Evolutionary conservation across 108 stramenopile species (phyloP).

Genomic region (Chaetoceros tenuissimus): DNA sequence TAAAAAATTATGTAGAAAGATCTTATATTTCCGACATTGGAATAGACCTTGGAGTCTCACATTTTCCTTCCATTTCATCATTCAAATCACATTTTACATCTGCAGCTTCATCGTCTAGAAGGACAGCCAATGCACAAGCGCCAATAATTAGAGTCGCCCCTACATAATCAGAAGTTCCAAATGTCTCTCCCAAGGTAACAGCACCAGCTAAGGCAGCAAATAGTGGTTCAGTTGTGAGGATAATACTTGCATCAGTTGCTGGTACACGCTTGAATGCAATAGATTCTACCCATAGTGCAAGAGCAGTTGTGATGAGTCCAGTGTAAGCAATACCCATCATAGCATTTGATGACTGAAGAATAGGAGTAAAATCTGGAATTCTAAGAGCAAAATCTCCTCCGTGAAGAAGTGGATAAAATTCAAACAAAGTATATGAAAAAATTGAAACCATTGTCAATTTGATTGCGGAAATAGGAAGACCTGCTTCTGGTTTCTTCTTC

Average conservation of each 20-base stretch:
- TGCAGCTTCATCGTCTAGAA: slow-evolving; percentile 18
- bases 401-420: slow-evolving; percentile 16
- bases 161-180: slow-evolving; percentile 50
- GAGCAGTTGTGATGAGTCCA: slow-evolving; percentile 56
- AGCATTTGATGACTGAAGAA: slow-evolving; percentile 40
- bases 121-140: slow-evolving; percentile 46
- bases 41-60: not conserved
- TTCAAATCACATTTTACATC: slow-evolving; percentile 19
- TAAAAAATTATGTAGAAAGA: too few species aligned
- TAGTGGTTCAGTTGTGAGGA: slow-evolving; percentile 66
- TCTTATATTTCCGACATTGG: not conserved
- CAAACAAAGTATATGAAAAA: slow-evolving; percentile 43
- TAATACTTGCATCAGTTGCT: slow-evolving; percentile 62
- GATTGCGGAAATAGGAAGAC: slow-evolving; percentile 45
- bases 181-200: slow-evolving; percentile 52
- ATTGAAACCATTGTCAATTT: slow-evolving; percentile 42
- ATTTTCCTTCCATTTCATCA: slow-evolving; percentile 5
- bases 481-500: slow-evolving; percentile 51
- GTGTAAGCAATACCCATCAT: slow-evolving; percentile 56
- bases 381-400: slow-evolving; percentile 7
- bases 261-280: slow-evolving; percentile 59
- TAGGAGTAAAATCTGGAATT: slow-evolving; percentile 47
- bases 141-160: slow-evolving; percentile 58
- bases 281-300: slow-evolving; percentile 61
- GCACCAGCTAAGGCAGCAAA: slow-evolving; percentile 54